phyloP scores from a whole-genome alignment of 805 yeast species.

The Starmerella powellii region DNA sequence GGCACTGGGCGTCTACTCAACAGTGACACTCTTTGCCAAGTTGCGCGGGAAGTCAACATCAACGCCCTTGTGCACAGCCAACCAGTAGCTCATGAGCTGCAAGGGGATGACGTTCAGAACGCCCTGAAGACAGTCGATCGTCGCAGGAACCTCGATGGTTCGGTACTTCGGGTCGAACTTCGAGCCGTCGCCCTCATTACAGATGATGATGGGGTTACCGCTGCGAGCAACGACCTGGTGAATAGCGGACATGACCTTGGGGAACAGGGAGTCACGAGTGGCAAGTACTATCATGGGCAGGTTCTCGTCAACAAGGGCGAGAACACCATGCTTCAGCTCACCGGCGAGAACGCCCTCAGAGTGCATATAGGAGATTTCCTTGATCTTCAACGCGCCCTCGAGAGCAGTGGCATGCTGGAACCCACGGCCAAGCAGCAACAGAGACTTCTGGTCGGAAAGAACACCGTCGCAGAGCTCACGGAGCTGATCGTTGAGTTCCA shows the following conservation, averaged over 20 bases:
- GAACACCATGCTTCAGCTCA: conserved; percentile 95
- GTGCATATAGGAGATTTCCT: conserved; percentile 97
- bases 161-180: conserved; percentile 30
- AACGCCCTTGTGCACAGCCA: conserved; percentile 86
- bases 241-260: conserved; percentile 88
- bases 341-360: conserved; percentile 99
- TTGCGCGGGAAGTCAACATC: conserved; percentile 99
- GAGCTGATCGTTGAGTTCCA: conserved; percentile 60
- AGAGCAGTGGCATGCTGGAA: conserved; percentile 93
- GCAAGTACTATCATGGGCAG: conserved; percentile 94
- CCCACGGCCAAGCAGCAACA: conserved; percentile 90
- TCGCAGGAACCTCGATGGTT: conserved; percentile 79
- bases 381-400: conserved; percentile 96
- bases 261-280: conserved; percentile 90
- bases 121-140: conserved; percentile 97
- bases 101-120: conserved; percentile 84
- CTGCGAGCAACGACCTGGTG: conserved; percentile 95
- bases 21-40: conserved; percentile 96
- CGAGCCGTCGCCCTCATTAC: conserved; percentile 63
- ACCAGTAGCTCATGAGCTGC: conserved; percentile 93
- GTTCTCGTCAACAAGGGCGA: conserved; percentile 88
- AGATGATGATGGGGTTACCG: conserved; percentile 89
- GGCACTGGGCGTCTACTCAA: conserved; percentile 42
- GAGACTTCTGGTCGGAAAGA: conserved; percentile 70
- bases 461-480: conserved; percentile 60